Base-by-base conservation (phyloP, 2,329 filamentous ascomycete species). In the Sporothrix brasiliensis region DNA sequence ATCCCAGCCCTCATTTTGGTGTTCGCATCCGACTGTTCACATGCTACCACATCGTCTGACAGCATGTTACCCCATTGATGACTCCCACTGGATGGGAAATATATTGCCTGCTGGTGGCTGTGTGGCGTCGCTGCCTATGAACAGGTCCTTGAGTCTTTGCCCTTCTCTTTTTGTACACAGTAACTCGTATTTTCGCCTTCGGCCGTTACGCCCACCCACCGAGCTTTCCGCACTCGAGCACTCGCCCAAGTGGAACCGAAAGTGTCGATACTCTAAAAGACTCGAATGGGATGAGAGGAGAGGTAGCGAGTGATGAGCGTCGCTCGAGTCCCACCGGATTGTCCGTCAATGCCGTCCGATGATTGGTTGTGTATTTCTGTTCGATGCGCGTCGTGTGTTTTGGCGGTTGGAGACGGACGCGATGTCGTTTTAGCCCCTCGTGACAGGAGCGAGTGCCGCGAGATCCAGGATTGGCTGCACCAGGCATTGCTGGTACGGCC, bases 41-140 rank as follows among this genome's bases (percentile, higher is more conserved):
- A 56, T 58, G 30, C 67, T 68, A 41, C 67, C 56, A 69, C 34
- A 65, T 65, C 34, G 58, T 69, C 68, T 65, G 50, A 65, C 58
- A 69, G 65, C 39, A 69, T 65, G 68, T 44, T 30, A 34, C 30
- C 47, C 14, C 34, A n/a, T 65, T 44, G n/a, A 61, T n/a, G 68
- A 34, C 47, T 53, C 68, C 68, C 68, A 30, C 56, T 30, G 34
- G 30, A 63, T 44, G 56, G 68, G 47, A 69, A 69, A 61, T 69
- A 52, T n/a, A 69, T 61, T 69, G 54, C 16, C 13, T 49, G 54
- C 19, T 34, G 21, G 19, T 61, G 56, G 54, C 19, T 44, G 56
- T 69, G 56, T 34, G 68, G 56, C 68, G 49, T 24, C 30, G 30
- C 34, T 34, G 44, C 56, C 47, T 54, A 53, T 44, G 56, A 63